Evolutionary conservation across 2,329 filamentous ascomycete species (phyloP).

Genomic region (Ascochyta koolunga): DNA sequence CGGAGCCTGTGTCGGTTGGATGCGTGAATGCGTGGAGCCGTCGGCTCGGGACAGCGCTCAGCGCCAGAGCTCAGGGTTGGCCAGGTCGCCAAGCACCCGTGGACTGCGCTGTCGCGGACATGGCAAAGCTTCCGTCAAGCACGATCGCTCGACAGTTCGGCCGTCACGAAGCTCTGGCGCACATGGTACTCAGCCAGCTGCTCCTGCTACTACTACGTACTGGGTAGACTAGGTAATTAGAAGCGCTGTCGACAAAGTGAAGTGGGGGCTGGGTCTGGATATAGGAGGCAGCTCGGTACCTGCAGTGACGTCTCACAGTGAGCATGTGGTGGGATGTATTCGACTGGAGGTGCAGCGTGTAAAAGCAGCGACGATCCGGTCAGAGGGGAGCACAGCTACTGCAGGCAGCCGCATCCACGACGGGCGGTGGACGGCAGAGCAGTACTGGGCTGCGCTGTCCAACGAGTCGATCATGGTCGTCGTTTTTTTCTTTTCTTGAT

Average conservation of each 20-base stretch:
- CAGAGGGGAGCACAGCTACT: conserved; percentile 8
- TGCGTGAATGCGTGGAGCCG: conserved; percentile 11
- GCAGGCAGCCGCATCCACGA: conserved; percentile 14
- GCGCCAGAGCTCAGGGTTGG: background rate
- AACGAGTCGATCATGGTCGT: background rate
- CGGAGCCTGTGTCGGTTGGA: conserved; percentile 18
- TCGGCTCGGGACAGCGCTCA: conserved; percentile 24
- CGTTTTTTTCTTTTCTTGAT: background rate
- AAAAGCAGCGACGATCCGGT: too few relatives aligned
- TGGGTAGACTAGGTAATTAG: background rate
- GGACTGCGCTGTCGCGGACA: conserved; percentile 21
- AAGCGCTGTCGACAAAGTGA: background rate
- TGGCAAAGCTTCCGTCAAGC: conserved; percentile 22
- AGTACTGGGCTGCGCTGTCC: conserved; percentile 5
- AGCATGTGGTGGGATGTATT: background rate
- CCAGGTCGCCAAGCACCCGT: conserved; percentile 16
- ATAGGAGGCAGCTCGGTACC: background rate
- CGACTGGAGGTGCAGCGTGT: conserved; percentile 5
- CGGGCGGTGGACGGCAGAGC: too few relatives aligned
- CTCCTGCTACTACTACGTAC: too few relatives aligned
- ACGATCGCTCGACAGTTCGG: conserved; percentile 3
- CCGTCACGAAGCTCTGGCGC: conserved; percentile 1
- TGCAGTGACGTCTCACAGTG: conserved; percentile 9
- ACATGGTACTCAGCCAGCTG: background rate
- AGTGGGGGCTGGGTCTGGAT: background rate